Evolutionary conservation across 192 early-diverging fungal genomes (phyloP).

Genomic region (Gigaspora rosea): DNA sequence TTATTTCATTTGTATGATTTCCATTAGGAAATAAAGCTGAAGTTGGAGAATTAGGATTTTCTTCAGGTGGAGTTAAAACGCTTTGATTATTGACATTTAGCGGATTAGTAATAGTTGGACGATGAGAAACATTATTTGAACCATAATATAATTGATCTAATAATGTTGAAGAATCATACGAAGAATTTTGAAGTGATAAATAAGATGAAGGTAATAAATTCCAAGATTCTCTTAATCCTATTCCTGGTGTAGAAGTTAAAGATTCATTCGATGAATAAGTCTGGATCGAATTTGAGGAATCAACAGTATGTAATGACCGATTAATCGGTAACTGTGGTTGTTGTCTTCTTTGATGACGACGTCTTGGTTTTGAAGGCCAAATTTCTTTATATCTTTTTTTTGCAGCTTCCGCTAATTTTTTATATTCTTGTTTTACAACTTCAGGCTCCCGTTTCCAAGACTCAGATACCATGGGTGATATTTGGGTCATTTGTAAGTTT

Average conservation of each 20-base stretch:
- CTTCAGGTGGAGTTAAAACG: neutral
- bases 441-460: conserved; percentile 18
- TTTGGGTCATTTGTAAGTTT: conserved; percentile 29
- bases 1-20: neutral
- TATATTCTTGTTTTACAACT: conserved; percentile 13
- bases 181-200: neutral
- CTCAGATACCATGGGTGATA: conserved; percentile 1
- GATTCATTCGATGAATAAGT: neutral
- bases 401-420: neutral
- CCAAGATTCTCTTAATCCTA: neutral
- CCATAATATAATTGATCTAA: neutral
- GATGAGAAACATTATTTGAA: neutral
- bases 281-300: neutral
- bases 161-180: neutral
- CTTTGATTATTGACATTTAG: neutral
- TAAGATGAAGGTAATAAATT: neutral
- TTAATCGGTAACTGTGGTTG: neutral
- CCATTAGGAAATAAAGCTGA: neutral
- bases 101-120: neutral
- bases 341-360: conserved; percentile 9
- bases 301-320: neutral
- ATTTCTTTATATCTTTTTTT: conserved; percentile 21
- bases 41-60: neutral
- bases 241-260: neutral
- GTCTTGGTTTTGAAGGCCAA: conserved; percentile 17